Base-by-base conservation (phyloP, 2,329 filamentous ascomycete genomes). In the Nemania sp. region DNA sequence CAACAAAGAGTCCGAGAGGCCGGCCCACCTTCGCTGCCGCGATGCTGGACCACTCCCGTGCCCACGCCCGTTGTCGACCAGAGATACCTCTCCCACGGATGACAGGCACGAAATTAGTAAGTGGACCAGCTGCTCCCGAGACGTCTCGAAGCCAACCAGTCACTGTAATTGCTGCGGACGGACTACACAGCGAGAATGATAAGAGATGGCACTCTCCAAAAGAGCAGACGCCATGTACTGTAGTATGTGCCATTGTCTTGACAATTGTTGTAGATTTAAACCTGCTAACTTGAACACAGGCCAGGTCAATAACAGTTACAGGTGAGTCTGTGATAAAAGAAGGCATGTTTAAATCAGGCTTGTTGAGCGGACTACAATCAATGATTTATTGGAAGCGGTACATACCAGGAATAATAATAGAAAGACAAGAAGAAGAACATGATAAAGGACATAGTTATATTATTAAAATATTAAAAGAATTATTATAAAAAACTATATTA, bases 81-180 rank as follows among this genome's bases (percentile, higher is more conserved):
- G 45, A 64, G 8, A 33, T 52, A 7, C 30, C 40, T 1, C 44
- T 17, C 12, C 51, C 28, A 11, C 31, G 46, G 19, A 31, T 22
- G 6, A 72, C 71, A 1, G 67, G 71, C 14, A 63, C 61, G 3
- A 72, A 74, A 15, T 71, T 86, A 9, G 69, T 83, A 6, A 77
- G 83, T 60, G 76, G 80, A 47, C 82, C 79, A 3, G 80, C 82
- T n/a, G 66, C 76, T 15, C 81, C 83, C 1, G 79, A 82, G 59
- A 83, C 80, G 1, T 84, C 81, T 0, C 77, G 69, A 23, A 80
- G 40, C 14, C 54, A 61, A 22, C 59, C 57, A 14, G 47, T 57
- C 12, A 59, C 53, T 34, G 46, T 44, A 8, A 56, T 55, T 12
- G 37, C 43, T 5, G 6, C 45, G 1, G 50, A 52, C 24, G 42